These are phyloP conservation scores for Bacterosira constricta DNA, from an alignment of 108 stramenopile genomes.

Conservation along the genomic window DNA sequence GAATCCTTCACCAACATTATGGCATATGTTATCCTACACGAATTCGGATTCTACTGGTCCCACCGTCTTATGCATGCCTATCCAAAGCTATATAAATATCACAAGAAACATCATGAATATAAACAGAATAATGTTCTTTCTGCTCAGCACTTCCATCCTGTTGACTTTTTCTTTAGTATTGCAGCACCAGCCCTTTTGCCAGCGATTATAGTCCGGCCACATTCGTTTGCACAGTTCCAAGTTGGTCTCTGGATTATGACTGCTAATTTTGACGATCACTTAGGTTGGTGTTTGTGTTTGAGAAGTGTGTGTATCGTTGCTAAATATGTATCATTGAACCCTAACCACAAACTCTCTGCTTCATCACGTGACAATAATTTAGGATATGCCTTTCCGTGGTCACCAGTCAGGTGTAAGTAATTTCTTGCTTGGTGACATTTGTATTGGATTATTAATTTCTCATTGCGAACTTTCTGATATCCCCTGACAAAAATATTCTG, in stretches of 20 bases:
- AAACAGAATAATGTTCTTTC: slow-evolving; percentile 36
- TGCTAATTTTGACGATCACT: slow-evolving; percentile 52
- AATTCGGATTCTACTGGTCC: slow-evolving; percentile 48
- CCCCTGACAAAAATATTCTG: too few species aligned
- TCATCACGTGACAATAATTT: slow-evolving; percentile 52
- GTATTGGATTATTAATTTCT: too few species aligned
- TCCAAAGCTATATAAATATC: slow-evolving; percentile 40
- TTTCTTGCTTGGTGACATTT: background rate
- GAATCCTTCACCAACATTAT: slow-evolving; percentile 8
- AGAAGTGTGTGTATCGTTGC: too few species aligned
- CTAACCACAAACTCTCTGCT: too few species aligned
- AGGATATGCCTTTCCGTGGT: slow-evolving; percentile 52
- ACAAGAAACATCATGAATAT: slow-evolving; percentile 53
- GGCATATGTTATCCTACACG: slow-evolving; percentile 27
- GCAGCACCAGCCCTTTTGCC: slow-evolving; percentile 21
- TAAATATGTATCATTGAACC: too few species aligned
- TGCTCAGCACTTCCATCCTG: slow-evolving; percentile 38
- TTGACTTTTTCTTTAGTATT: slow-evolving; percentile 39
- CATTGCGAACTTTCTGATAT: too few species aligned
- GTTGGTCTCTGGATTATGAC: slow-evolving; percentile 40
- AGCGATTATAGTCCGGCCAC: slow-evolving; percentile 17
- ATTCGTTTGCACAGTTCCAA: slow-evolving; percentile 40
- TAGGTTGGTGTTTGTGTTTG: too few species aligned
- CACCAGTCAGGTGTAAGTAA: slow-evolving; percentile 28
- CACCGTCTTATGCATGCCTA: slow-evolving; percentile 36